A percentile compares a stretch with the other conserved stretches of the same genome.
These are phyloP conservation scores for Psilocybe tampanensis DNA, from an alignment of 768 basidiomycete species.

Conservation along the genomic window DNA sequence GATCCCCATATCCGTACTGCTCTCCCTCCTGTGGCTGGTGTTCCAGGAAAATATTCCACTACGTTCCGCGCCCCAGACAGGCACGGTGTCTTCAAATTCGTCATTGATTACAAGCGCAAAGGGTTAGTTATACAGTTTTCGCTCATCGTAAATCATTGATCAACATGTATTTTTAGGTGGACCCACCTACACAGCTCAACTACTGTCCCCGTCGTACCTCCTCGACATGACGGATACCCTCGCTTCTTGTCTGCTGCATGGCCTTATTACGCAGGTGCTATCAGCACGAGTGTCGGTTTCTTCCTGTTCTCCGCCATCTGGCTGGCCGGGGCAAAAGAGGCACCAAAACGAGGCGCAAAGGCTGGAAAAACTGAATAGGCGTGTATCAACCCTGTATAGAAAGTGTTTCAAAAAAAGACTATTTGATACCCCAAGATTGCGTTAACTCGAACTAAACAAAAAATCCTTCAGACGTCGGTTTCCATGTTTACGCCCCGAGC, in stretches of 20 bases:
- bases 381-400: slow-evolving; percentile 16
- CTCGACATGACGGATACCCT: slow-evolving; percentile 92
- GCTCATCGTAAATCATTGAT: neutral
- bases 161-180: slow-evolving; percentile 45
- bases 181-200: slow-evolving; percentile 74
- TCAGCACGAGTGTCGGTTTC: slow-evolving; percentile 87
- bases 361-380: slow-evolving; percentile 44
- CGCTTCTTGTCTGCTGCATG: slow-evolving; percentile 94
- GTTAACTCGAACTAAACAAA: neutral
- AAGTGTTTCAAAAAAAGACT: slow-evolving; percentile 6
- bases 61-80: slow-evolving; percentile 91
- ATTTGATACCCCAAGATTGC: slow-evolving; percentile 13
- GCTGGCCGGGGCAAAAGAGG: slow-evolving; percentile 79
- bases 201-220: slow-evolving; percentile 88
- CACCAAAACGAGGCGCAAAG: slow-evolving; percentile 46
- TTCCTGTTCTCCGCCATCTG: slow-evolving; percentile 86
- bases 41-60: slow-evolving; percentile 73
- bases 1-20: slow-evolving; percentile 93
- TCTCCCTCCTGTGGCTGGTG: slow-evolving; percentile 56
- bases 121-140: slow-evolving; percentile 55
- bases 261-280: slow-evolving; percentile 93
- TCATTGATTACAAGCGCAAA: slow-evolving; percentile 87
- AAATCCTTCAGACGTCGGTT: neutral
- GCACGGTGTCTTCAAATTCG: slow-evolving; percentile 98
- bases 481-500: neutral